Evolutionary conservation across 2,329 filamentous ascomycete genomes (phyloP), one percentile per base, ranked within the genome.

Genomic region (Claviceps sp.): DNA sequence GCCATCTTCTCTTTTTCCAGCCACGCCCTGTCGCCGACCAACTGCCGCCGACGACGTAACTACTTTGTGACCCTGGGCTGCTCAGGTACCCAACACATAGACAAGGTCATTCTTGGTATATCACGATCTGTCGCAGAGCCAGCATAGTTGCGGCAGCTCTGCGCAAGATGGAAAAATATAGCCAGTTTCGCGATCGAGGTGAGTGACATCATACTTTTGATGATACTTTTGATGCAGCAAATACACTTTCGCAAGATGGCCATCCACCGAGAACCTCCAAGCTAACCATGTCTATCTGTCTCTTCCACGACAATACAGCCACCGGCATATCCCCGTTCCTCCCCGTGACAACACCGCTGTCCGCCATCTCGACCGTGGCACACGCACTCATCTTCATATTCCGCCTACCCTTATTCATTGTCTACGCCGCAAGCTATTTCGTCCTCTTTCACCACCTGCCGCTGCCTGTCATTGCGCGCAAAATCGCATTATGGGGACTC

Each of bases 251-350:
- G 40, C 39, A 20, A 23, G 22, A 4, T 1, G 2, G 3, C 42
- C 11, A 9, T 38, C 17, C 7, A 14, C 11, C 11, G n/a, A 40
- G 8, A 37, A 22, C 3, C 29, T 16, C 5, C 38, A 43, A 43
- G 22, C 48, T 50, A 9, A 42, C 40, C 40, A 47, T 7, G 39
- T 37, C 45, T 13, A 42, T 42, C 36, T 34, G 22, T 45, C 23
- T 3, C 11, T 2, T 29, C 29, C 14, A 16, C 22, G 6, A 22
- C 5, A 43, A 13, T 17, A 26, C 56, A 97, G 91, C 90, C 58
- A 95, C 93, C 58, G 91, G 93, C 61, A 94, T 98, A 66, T 88
- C 93, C 57, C 93, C 93, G 53, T 98, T 98, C 72, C 83, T 97
- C 55, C 90, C 93, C 16, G 78, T 90, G 51, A 77, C 82, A 17